Percentiles rank a stretch among this genome's conserved stretches.
Evolutionary conservation across 2,329 filamentous ascomycete species (phyloP).

Genomic region (Trichoderma oligosporum): DNA sequence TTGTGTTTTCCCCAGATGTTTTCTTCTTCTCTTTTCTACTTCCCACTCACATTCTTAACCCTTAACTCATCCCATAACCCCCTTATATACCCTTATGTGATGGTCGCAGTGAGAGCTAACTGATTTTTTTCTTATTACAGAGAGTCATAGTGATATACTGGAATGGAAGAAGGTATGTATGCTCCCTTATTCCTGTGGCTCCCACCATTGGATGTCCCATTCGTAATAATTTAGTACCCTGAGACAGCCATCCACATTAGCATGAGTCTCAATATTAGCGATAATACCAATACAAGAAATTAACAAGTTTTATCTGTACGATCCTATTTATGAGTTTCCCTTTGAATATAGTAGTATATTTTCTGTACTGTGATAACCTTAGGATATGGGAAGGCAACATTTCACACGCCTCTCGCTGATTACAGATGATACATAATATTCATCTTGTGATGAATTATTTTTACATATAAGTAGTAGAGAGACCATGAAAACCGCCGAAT

Average conservation of each 20-base stretch:
- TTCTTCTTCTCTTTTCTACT: constrained; percentile 2
- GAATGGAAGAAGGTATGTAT: constrained; percentile 28
- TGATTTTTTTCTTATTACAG: constrained; percentile 21
- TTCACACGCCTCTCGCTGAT: background rate
- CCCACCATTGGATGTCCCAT: background rate
- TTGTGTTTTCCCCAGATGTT: constrained; percentile 9
- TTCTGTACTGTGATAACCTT: background rate
- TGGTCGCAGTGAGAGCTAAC: constrained; percentile 27
- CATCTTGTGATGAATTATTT: constrained; percentile 2
- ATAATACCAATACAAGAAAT: too few relatives aligned
- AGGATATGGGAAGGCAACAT: background rate
- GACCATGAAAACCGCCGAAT: constrained; percentile 11
- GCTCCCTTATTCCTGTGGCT: constrained; percentile 1
- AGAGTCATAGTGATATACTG: constrained; percentile 21
- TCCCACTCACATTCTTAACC: background rate
- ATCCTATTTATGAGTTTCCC: too few relatives aligned
- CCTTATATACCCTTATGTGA: constrained; percentile 20
- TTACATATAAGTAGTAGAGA: constrained; percentile 5
- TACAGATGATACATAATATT: background rate
- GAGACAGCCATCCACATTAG: background rate
- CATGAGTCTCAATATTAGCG: background rate
- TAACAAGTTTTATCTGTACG: too few relatives aligned
- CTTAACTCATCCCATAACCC: background rate
- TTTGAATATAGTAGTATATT: too few relatives aligned
- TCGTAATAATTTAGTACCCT: background rate